Base-by-base conservation (phyloP, 23 red algal species). In the Gracilariopsis chorda region DNA sequence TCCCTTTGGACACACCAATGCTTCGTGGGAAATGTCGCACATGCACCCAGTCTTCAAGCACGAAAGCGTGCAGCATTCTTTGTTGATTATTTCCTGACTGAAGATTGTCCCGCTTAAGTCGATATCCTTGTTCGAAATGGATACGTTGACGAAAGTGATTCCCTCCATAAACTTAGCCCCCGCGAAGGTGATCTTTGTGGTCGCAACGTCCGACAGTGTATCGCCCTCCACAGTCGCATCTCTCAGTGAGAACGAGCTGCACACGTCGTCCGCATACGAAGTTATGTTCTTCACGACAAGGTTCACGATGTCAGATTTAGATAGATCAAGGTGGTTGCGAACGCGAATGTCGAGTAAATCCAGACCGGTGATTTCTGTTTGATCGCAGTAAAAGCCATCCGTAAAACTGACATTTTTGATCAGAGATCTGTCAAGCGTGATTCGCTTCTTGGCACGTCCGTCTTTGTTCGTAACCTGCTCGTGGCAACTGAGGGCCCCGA, bases 381-480 rank as follows among this genome's bases (percentile, higher is more conserved):
- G 52, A 83, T 83, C 78, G 51, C 78, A 83, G 56, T 83, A 83
- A 53, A 83, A 83, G 32, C 78, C 78, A 23, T 83, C 78, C 32
- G 55, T 83, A 12, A 83, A 83, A 43, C 51, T 34, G 21, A 83
- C 78, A 27, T 60, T 46, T 29, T 12, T 57, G 36, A 83, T 46
- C 53, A 83, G 33, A 27, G 78, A 42, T 8, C 41, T 63, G 30
- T 64, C 41, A 29, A 83, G 27, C 27, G 53, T 44, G 62, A 59
- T 83, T 39, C 37, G 59, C 32, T 60, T 59, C 46, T 64, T 63
- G 30, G 78, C 51, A 2, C 42, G 23, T 46, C 27, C 55, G 8
- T 44, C 39, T 25, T 10, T 55, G 6, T 47, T 19, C 11, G 34
- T 63, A 61, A 63, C 59, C 55, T 83, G 20, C 59, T 83, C 78